A percentile compares a stretch with the other conserved stretches of the same genome.
Evolutionary conservation across 1,284 basidiomycete species (phyloP).

Genomic region (Apiotrichum veenhuisii): DNA sequence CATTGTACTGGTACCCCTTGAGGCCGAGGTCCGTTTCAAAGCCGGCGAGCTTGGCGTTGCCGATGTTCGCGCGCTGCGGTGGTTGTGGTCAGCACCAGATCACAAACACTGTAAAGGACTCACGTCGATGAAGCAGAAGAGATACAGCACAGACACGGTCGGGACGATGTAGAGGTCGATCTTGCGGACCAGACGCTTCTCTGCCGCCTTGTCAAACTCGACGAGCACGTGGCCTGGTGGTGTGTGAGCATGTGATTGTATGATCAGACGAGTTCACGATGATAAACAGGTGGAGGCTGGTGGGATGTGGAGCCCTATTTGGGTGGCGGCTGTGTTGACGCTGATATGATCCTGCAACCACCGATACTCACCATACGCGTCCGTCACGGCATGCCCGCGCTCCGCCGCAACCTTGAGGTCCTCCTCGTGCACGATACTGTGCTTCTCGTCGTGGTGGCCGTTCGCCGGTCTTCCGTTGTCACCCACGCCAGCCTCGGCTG

Average conservation of each 20-base stretch:
- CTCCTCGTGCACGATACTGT: slow-evolving; percentile 2
- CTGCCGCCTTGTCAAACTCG: slow-evolving; percentile 18
- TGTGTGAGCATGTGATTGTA: background rate
- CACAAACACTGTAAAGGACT: background rate
- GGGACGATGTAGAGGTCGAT: slow-evolving; percentile 26
- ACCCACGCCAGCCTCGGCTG: background rate
- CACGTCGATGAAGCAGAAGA: slow-evolving; percentile 22
- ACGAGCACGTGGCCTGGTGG: slow-evolving; percentile 8
- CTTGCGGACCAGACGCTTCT: slow-evolving; percentile 22
- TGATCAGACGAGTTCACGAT: background rate
- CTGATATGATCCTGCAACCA: too few species aligned
- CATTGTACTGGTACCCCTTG: slow-evolving; percentile 32
- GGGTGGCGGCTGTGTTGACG: too few species aligned
- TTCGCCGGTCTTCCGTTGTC: too few species aligned
- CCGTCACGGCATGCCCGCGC: slow-evolving; percentile 6
- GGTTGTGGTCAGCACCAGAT: background rate
- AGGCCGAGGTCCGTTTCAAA: slow-evolving; percentile 32
- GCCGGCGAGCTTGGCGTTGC: slow-evolving; percentile 18
- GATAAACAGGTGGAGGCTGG: too few species aligned
- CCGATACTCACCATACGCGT: slow-evolving; percentile 7
- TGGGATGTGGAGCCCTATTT: too few species aligned
- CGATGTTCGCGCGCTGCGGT: slow-evolving; percentile 18
- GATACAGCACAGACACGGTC: slow-evolving; percentile 17
- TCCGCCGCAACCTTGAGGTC: slow-evolving; percentile 1
- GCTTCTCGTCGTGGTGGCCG: background rate